Conservation (phyloP, 257 asterid genomes). For the Solanum rostratum region DNA sequence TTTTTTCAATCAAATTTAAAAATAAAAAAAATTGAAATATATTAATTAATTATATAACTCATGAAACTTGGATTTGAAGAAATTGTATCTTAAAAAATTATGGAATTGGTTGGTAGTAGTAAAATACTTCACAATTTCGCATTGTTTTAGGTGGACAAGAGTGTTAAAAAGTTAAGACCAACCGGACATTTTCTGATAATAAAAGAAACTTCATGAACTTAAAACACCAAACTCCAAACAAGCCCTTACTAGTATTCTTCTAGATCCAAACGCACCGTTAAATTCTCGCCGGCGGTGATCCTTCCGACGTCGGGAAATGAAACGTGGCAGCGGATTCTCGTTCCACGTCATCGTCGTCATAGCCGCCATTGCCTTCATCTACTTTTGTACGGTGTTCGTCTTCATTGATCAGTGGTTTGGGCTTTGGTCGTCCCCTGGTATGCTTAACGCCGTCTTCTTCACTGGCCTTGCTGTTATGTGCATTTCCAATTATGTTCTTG, state of each 20-base stretch:
- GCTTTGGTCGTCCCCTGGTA: constrained; percentile 62
- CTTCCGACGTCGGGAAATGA: constrained; percentile 5
- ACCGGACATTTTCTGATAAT: not conserved
- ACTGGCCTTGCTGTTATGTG: constrained; percentile 55
- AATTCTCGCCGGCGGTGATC: not conserved
- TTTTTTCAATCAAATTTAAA: not conserved
- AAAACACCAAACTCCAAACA: not conserved
- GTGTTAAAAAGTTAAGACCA: not conserved
- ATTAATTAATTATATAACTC: not conserved
- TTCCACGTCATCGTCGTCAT: constrained; percentile 48
- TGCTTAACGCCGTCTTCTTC: constrained; percentile 56
- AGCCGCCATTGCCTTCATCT: constrained; percentile 55
- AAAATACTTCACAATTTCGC: not conserved
- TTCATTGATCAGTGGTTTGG: constrained; percentile 86
- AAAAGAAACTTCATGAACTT: not conserved
- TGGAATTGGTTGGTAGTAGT: not conserved
- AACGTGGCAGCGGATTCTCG: constrained; percentile 34
- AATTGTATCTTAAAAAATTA: not conserved
- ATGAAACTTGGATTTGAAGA: not conserved
- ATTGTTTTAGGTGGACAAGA: not conserved
- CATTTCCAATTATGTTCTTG: constrained; percentile 42
- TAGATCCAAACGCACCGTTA: not conserved
- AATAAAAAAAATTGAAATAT: not conserved
- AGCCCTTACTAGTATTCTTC: not conserved
- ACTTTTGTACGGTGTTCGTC: constrained; percentile 74